Base-by-base conservation (phyloP, 441 rosid genomes). In the Sinapis alba region DNA sequence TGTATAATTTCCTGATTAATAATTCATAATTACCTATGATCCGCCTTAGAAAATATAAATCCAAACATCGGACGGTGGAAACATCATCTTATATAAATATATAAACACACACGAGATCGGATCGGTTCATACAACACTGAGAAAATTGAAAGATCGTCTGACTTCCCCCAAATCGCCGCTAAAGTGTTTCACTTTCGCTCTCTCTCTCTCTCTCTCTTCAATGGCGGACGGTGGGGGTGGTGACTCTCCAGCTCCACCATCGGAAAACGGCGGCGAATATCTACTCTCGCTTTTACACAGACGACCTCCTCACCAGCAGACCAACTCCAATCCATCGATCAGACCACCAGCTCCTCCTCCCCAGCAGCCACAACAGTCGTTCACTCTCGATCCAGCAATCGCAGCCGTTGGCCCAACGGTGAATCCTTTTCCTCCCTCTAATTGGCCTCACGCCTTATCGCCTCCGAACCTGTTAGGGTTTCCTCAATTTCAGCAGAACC, bases 331-430 rank as follows among this genome's bases (percentile, higher is more conserved):
- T 26, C 60, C 75, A 19, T 43, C 60, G 43, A 59, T 50, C 59
- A 73, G 60, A 26, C 71, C 45, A 65, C 1, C 20, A 23, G 7
- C 47, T 41, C 47, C 47, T 32, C 38, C 54, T 54, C 47, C 59
- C 6, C 61, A 47, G 4, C 69, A 68, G 34, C 78, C 59, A 34
- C 19, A 45, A 13, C 62, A 24, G 26, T 65, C 76, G 0, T 71
- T 81, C 50, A 47, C 78, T 72, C 71, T 83, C 16, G 98, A 95
- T 84, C 96, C 98, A 4, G 99, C 96, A 13, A 90, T 95, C 53
- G 95, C 99, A 0, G 92, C 93, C 12, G 86, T 92, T 57, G 97
- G 97, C 0, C 97, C 89, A 30, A 73, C 83, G 28, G 18, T 90
- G 3, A 71, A 78, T 27, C 13, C 11, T 0, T 54, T 68, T 54